Conservation (phyloP, 441 rosid species). For the Flueggea neowawraea region DNA sequence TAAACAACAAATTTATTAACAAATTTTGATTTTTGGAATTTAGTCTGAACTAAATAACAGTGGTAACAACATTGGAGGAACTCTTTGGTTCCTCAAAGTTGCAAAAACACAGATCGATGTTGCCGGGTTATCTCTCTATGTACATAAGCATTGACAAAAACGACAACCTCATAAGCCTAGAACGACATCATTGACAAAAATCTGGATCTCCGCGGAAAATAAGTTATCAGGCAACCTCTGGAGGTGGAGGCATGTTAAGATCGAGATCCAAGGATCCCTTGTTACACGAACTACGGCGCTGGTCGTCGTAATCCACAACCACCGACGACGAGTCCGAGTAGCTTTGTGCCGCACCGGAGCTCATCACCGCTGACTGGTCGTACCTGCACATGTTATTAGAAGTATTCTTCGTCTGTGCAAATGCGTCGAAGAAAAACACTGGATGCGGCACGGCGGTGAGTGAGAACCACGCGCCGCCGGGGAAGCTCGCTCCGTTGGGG, state of each 20-base stretch:
- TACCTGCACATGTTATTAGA: constrained; percentile 6
- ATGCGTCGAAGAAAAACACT: constrained; percentile 42
- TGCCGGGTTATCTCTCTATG: too few relatives aligned
- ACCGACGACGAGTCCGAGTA: constrained; percentile 65
- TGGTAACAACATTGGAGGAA: too few relatives aligned
- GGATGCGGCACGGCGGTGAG: constrained; percentile 37
- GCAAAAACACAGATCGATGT: too few relatives aligned
- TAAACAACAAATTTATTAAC: too few relatives aligned
- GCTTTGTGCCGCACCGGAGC: constrained; percentile 30
- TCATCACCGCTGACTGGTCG: constrained; percentile 19
- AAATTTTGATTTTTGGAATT: too few relatives aligned
- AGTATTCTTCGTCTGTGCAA: constrained; percentile 15
- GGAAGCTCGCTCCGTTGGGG: too few relatives aligned
- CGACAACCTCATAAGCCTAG: background rate
- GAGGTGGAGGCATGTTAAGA: constrained; percentile 57
- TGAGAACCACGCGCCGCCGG: constrained; percentile 25
- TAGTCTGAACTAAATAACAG: too few relatives aligned
- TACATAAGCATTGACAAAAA: background rate
- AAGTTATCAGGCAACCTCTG: constrained; percentile 17
- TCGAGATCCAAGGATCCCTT: constrained; percentile 40
- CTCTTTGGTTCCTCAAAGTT: too few relatives aligned
- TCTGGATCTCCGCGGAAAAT: background rate
- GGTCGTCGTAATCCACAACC: constrained; percentile 35
- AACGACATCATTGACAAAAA: constrained; percentile 2
- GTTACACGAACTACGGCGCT: constrained; percentile 17